A percentile compares a stretch with the other conserved stretches of the same genome.
phyloP scores from a whole-genome alignment of 352 stramenopile genomes.

The Globisporangium nagaii region DNA sequence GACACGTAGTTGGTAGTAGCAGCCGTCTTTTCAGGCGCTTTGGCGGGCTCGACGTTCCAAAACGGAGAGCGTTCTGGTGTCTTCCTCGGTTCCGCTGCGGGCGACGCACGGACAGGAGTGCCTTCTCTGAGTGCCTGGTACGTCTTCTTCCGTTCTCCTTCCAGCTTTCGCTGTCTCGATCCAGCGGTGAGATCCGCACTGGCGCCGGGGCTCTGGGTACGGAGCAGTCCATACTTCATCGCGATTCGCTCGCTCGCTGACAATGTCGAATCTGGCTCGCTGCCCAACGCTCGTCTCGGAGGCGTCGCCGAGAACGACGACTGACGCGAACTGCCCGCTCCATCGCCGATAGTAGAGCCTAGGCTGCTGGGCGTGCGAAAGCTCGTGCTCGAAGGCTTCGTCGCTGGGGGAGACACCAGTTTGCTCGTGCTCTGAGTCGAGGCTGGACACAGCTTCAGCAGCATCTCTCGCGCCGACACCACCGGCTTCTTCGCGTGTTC shows the following conservation, averaged over 20 bases:
- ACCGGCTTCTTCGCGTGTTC: constrained; percentile 32
- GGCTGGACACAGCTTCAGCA: constrained; percentile 41
- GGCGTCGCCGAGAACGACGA: background rate
- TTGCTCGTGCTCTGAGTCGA: background rate
- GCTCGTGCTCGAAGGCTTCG: background rate
- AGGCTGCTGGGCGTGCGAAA: background rate
- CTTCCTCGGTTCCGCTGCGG: background rate
- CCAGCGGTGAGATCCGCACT: too few relatives aligned
- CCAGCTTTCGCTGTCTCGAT: background rate
- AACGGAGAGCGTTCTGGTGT: constrained; percentile 1
- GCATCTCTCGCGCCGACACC: constrained; percentile 54
- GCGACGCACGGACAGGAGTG: background rate
- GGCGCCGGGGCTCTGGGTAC: background rate
- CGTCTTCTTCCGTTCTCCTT: background rate
- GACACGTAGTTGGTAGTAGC: constrained; percentile 37
- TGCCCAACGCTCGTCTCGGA: background rate
- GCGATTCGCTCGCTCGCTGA: constrained; percentile 49
- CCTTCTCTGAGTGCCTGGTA: background rate
- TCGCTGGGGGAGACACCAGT: background rate
- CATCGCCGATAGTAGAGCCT: background rate
- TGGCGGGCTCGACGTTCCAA: constrained; percentile 5
- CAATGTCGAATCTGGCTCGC: constrained; percentile 4
- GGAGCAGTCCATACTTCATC: constrained; percentile 52
- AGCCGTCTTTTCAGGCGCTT: constrained; percentile 17
- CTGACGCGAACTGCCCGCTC: background rate